phyloP scores from a whole-genome alignment of 495 filamentous ascomycete genomes.

The Halenospora varia region DNA sequence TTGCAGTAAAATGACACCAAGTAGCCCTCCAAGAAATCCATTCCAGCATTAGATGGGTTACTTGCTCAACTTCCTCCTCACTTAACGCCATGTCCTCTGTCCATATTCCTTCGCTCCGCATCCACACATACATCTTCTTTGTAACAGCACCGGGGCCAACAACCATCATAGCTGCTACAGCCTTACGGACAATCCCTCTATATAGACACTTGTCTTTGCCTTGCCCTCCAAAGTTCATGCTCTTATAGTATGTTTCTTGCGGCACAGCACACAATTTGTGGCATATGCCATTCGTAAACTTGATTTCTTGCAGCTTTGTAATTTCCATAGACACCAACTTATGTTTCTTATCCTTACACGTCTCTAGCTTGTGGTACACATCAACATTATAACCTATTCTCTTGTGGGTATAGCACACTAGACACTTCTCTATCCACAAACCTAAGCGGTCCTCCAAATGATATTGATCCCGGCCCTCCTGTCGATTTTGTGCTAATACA shows the following conservation, averaged over 20 bases:
- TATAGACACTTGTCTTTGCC: constrained; percentile 4
- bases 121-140: constrained; percentile 6
- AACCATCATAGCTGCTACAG: constrained; percentile 6
- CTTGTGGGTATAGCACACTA: background rate
- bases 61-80: background rate
- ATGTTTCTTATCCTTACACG: background rate
- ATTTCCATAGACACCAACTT: constrained; percentile 1
- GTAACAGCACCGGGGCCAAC: constrained; percentile 1
- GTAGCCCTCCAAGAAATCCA: constrained; percentile 6
- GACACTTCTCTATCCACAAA: constrained; percentile 6
- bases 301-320: constrained; percentile 6
- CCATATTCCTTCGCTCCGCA: constrained; percentile 6
- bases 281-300: constrained; percentile 1
- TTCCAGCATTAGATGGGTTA: constrained; percentile 3
- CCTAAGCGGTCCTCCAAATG: background rate
- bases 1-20: constrained; percentile 3
- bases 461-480: constrained; percentile 1
- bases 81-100: background rate
- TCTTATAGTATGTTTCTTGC: constrained; percentile 4
- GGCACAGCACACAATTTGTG: background rate
- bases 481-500: background rate
- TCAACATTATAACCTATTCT: constrained; percentile 2
- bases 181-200: constrained; percentile 2
- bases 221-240: background rate
- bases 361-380: constrained; percentile 1